phyloP scores from a whole-genome alignment of 192 early-diverging fungal species.

The Coemansia asiatica region DNA sequence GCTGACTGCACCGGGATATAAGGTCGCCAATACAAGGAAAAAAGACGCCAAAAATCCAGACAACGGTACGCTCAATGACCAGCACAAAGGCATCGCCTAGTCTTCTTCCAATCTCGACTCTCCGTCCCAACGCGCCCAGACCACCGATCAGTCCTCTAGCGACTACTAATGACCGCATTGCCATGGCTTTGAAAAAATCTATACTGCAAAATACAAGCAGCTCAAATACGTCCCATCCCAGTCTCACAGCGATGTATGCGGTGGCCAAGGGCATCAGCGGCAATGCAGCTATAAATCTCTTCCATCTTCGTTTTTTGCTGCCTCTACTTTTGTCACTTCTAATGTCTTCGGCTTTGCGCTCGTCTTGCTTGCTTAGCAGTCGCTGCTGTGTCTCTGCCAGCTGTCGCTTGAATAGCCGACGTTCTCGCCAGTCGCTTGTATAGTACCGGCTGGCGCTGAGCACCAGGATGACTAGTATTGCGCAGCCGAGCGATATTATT shows the following conservation, averaged over 20 bases:
- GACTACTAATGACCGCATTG: neutral
- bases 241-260: slow-evolving; percentile 29
- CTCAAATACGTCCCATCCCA: slow-evolving; percentile 48
- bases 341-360: slow-evolving; percentile 1
- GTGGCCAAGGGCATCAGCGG: slow-evolving; percentile 47
- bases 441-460: slow-evolving; percentile 30
- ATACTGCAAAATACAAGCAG: slow-evolving; percentile 44
- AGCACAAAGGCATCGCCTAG: slow-evolving; percentile 12
- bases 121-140: slow-evolving; percentile 3
- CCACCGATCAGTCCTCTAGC: neutral
- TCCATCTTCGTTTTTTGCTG: slow-evolving; percentile 15
- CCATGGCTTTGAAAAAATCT: slow-evolving; percentile 12
- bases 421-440: slow-evolving; percentile 47
- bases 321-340: too few species aligned
- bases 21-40: slow-evolving; percentile 16
- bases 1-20: neutral
- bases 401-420: slow-evolving; percentile 32
- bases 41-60: slow-evolving; percentile 27
- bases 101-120: slow-evolving; percentile 20
- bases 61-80: slow-evolving; percentile 29
- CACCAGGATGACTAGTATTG: slow-evolving; percentile 15
- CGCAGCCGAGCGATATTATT: slow-evolving; percentile 21
- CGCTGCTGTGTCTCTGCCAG: slow-evolving; percentile 26
- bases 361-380: neutral
- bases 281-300: slow-evolving; percentile 41